Evolutionary conservation across 495 filamentous ascomycete species (phyloP).

Genomic region (Aspergillus bertholletiae): DNA sequence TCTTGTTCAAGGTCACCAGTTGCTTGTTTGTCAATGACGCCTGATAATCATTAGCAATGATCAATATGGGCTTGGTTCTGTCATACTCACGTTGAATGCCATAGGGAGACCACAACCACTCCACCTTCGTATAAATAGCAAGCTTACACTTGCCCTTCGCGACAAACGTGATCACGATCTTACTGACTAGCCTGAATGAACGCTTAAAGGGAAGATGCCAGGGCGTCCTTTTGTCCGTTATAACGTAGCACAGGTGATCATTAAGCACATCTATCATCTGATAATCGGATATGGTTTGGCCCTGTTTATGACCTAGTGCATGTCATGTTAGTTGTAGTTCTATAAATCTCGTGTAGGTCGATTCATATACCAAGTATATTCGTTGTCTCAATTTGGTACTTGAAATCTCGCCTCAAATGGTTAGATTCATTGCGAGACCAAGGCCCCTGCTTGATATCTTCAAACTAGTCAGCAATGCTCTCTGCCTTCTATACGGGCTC

Average conservation of each 20-base stretch:
- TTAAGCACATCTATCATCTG: slow-evolving; percentile 90
- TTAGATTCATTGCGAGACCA: slow-evolving; percentile 71
- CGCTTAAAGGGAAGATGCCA: slow-evolving; percentile 85
- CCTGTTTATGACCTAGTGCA: slow-evolving; percentile 40
- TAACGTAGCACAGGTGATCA: slow-evolving; percentile 93
- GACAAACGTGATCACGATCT: slow-evolving; percentile 90
- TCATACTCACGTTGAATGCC: slow-evolving; percentile 54
- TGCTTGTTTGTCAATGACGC: slow-evolving; percentile 75
- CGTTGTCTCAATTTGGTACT: slow-evolving; percentile 68
- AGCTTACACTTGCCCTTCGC: slow-evolving; percentile 91
- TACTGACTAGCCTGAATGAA: slow-evolving; percentile 79
- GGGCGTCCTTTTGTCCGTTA: slow-evolving; percentile 81
- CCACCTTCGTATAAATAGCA: slow-evolving; percentile 79
- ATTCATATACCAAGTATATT: slow-evolving; percentile 57
- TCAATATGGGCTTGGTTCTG: not conserved
- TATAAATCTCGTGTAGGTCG: not conserved
- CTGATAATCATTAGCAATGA: slow-evolving; percentile 25
- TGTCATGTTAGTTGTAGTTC: slow-evolving; percentile 7
- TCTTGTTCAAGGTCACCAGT: slow-evolving; percentile 76
- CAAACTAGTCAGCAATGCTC: slow-evolving; percentile 14
- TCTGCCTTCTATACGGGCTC: not conserved
- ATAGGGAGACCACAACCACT: slow-evolving; percentile 70
- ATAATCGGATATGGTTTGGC: slow-evolving; percentile 65
- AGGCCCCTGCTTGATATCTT: slow-evolving; percentile 74
- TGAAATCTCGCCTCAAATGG: slow-evolving; percentile 70